Evolutionary conservation across 352 stramenopile genomes (phyloP).

Genomic region (Pythium dissimile): DNA sequence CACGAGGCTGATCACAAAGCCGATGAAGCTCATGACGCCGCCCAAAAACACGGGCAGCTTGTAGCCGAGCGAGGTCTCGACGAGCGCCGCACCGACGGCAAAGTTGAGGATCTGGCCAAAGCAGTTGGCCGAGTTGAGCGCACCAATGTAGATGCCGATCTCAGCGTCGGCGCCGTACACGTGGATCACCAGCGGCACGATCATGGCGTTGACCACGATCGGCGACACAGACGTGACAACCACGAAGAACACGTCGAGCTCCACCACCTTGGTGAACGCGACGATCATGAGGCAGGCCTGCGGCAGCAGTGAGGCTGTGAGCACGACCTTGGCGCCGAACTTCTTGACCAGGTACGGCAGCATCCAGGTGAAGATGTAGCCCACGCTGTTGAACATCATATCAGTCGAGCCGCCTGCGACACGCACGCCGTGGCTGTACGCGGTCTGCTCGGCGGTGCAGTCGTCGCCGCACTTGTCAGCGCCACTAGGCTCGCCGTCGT

Average conservation of each 20-base stretch:
- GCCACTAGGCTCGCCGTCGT: constrained; percentile 19
- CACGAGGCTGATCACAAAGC: constrained; percentile 44
- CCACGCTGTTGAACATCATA: constrained; percentile 27
- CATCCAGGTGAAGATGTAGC: constrained; percentile 32
- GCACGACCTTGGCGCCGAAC: constrained; percentile 32
- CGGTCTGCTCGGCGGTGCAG: constrained; percentile 29
- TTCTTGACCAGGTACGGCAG: constrained; percentile 36
- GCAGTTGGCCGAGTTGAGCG: constrained; percentile 65
- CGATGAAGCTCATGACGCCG: constrained; percentile 50
- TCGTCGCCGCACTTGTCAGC: constrained; percentile 26
- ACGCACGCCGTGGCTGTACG: constrained; percentile 39
- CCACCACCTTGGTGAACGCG: constrained; percentile 34
- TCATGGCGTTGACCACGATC: constrained; percentile 49
- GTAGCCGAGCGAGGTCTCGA: constrained; percentile 59
- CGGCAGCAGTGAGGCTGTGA: constrained; percentile 27
- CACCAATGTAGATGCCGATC: constrained; percentile 20
- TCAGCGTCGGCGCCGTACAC: constrained; percentile 41
- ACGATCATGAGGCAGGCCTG: constrained; percentile 47
- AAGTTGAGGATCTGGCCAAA: constrained; percentile 70
- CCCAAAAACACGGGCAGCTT: constrained; percentile 56
- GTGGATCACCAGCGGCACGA: constrained; percentile 61
- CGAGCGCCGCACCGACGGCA: constrained; percentile 39
- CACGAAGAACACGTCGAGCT: constrained; percentile 36
- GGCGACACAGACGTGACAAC: constrained; percentile 44
- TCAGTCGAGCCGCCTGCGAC: constrained; percentile 36